Evolutionary conservation across 2,329 filamentous ascomycete species (phyloP), one percentile per base, ranked within the genome.

Genomic region (Colletotrichum tofieldiae): DNA sequence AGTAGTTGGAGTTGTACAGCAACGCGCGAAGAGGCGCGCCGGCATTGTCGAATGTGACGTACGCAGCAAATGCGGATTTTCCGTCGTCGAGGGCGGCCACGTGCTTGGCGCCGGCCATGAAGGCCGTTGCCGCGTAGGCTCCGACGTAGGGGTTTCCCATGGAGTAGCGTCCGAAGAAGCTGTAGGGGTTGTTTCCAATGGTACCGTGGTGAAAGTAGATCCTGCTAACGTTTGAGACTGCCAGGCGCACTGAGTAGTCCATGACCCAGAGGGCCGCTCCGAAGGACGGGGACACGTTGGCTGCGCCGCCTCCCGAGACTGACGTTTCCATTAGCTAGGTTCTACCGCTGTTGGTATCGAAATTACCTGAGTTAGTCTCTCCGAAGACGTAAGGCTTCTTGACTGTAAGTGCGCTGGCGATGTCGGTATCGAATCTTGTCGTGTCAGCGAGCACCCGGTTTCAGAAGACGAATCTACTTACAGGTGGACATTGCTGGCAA

Each of bases 91-190:
- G 78, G 0, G 83, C 82, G 0, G 85, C 82, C 59, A 89, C 78
- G 54, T 83, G 77, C n/a, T 81, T 77, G 0, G 83, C 85, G 0
- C 82, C 80, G 1, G 85, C 84, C 37, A 88, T 76, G n/a, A 84
- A 82, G 2, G 83, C 82, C 1, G 86, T 86, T 3, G 83, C 83
- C n/a, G 75, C 74, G 58, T 85, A 86, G 0, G 86, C 87, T 5
- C 87, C 87, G 67, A 86, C 88, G 75, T 88, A 89, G 0, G 87
- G 86, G 0, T 85, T 82, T 0, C 86, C 86, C 81, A 87, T 87
- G 52, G 77, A 81, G 74, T 87, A 86, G 3, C 83, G 79, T 3
- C 83, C 84, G 82, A 83, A 86, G 80, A 83, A 86, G 76, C 84
- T 85, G 75, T 87, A 87, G 73, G 84, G 82, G 72, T 79, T 88